Base-by-base conservation (phyloP, 129 eudicot species). In the Smallanthus sonchifolius region DNA sequence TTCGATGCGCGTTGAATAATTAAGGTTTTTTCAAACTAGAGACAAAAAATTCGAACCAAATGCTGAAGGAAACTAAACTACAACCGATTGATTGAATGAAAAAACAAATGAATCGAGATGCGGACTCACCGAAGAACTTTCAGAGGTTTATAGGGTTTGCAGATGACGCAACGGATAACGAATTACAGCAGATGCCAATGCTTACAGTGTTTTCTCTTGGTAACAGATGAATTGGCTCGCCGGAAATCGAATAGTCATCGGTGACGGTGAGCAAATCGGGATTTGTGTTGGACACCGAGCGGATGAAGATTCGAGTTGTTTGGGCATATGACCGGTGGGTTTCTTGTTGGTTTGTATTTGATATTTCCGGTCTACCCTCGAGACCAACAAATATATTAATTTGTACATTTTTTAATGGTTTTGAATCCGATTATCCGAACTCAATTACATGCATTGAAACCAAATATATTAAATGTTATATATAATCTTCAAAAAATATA, bases 71-170 rank as follows among this genome's bases (percentile, higher is more conserved):
- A 34, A 49, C 39, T 15, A 60, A 45, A 37, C 5, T 67, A 36
- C 10, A 35, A 13, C 30, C 54, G 55, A 75, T 20, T 65, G 42
- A 75, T 8, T 51, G 73, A 14, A 61, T 14, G 19, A 43, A 36
- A 54, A 11, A 49, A 14, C 1, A 39, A 51, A 0, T 5, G 59
- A 49, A 36, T 75, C 14, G 73, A 51, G 72, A 38, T 63, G 40
- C 32, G 17, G 37, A n/a, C 72, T 74, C n/a, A 67, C 70, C 59
- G 45, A 40, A 28, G 57, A 48, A 66, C 28, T 79, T 71, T 51
- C 75, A 65, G 81, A 56, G 79, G 75, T 66, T 36, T 75, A 17
- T 34, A 52, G 79, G 75, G 74, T 66, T 66, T 57, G 72, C 37
- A 74, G 71, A 65, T 63, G 64, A 47, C n/a, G 64, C 17, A 35